Evolutionary conservation across 78 protist genomes (phyloP), one percentile per base, ranked within the genome.

Genomic region (slime mould (Dictyostelium discoideum)): DNA sequence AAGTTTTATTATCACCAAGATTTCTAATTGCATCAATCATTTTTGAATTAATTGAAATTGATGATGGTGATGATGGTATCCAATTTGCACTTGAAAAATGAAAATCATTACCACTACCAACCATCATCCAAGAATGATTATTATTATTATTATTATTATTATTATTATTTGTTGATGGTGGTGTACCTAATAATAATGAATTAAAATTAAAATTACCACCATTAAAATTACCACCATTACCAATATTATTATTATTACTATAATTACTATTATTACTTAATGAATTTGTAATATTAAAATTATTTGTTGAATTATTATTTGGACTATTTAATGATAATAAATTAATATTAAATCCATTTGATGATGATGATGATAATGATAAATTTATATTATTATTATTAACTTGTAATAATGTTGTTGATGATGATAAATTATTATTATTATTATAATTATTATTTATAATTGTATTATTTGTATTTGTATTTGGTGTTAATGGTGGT

Each of bases 61-160:
- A 89, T 44, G 94, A 89, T 20, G 94, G 92, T 3, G 92, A 86
- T 11, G 92, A 86, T 14, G 92, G 92, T 11, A 86, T 24, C 80
- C 82, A 86, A 39, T 60, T 46, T 11, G 54, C 42, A 37, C 40
- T 60, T 13, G 42, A 84, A 39, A 60, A 39, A 32, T 42, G 32
- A 84, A 48, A 22, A 54, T 81, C 72, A 29, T 24, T 81, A 20
- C 87, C 87, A 79, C 63, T 79, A 32, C 54, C 63, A 39, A 39
- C 48, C 84, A 79, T 79, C 84, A 79, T 79, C 81, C 81, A 74
- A 9, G 73, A 48, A 7, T 5, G 50, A n/a, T 81, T 37, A 32
- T 1, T 32, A 32, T 32, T 32, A 32, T 32, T 32, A 22, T 32
- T 26, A n/a, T n/a, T n/a, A n/a, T 81, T 37, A 32, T 1, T 32